Evolutionary conservation across 2,329 filamentous ascomycete species (phyloP).

Genomic region (Pseudogymnoascus sp.): DNA sequence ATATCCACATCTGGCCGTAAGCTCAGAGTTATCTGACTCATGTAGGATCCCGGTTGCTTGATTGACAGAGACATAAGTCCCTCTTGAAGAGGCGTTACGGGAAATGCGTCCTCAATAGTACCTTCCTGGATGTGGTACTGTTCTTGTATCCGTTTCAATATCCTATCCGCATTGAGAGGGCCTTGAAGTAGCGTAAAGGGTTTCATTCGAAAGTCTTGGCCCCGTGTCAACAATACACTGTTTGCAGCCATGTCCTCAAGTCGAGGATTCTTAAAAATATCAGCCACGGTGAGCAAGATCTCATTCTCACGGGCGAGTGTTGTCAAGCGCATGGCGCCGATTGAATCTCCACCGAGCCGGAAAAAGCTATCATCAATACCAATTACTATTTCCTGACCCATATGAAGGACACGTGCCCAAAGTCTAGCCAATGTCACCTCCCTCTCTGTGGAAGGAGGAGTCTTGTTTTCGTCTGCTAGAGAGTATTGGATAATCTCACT

Average conservation of each 20-base stretch:
- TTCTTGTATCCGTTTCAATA: background rate
- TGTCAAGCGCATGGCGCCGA: constrained; percentile 35
- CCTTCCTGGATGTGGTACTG: background rate
- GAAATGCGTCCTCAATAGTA: constrained; percentile 30
- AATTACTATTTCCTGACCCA: background rate
- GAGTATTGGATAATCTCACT: constrained; percentile 11
- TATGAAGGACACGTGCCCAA: background rate
- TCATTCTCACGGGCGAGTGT: constrained; percentile 22
- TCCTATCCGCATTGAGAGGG: background rate
- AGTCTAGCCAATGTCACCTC: background rate
- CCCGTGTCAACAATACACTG: background rate
- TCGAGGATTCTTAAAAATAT: constrained; percentile 31
- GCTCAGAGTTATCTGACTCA: constrained; percentile 20
- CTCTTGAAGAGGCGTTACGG: constrained; percentile 30
- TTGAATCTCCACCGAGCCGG: constrained; percentile 29
- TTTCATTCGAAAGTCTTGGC: background rate
- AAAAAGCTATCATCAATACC: constrained; percentile 32
- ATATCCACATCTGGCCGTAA: constrained; percentile 8
- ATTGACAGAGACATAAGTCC: constrained; percentile 29
- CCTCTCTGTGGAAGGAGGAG: background rate
- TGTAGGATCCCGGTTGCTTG: constrained; percentile 26
- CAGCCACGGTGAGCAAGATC: constrained; percentile 32
- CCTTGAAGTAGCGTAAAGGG: background rate
- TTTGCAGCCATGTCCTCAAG: constrained; percentile 11
- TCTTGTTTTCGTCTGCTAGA: background rate